Evolutionary conservation across 306 rosid genomes (phyloP), one percentile per base, ranked within the genome.

Genomic region (Dalbergia cultrata): DNA sequence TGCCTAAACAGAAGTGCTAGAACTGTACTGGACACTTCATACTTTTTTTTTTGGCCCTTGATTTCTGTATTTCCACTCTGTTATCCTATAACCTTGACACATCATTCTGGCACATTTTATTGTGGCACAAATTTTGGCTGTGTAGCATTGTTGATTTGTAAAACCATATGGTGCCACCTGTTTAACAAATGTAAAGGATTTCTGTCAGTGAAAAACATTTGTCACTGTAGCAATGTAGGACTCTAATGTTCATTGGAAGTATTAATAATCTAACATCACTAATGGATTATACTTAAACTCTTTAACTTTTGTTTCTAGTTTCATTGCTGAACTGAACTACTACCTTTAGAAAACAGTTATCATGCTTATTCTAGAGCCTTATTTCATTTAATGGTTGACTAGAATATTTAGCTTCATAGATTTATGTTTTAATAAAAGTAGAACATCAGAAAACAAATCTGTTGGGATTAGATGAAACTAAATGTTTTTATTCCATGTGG

Each of bases 311-410:
- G 47, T 52, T 41, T 39, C 33, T 74, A 22, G 21, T 39, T 37
- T 63, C 74, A 72, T 63, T 22, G 11, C 10, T n/a, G 26, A 70
- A 41, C 62, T 44, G 13, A 67, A 6, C 61, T 12, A 10, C 16
- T 35, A 26, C 57, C 44, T 44, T 59, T 17, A 50, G 68, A 11
- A 26, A 45, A 13, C 34, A 54, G 54, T 54, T 37, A 37, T 37
- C 41, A 37, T 34, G 7, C 70, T 79, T 47, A 45, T 44, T 58
- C 22, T 14, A 19, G n/a, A 18, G 11, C 35, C 53, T 21, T 54
- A n/a, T 53, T 39, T 12, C 71, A 47, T 66, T 54, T 21, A 16
- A 22, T 54, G 43, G 54, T 77, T 75, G 49, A n/a, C 52, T 35
- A 72, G 49, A 71, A 57, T 74, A 56, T 72, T 41, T 74, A 58